Evolutionary conservation across 805 yeast species (phyloP).

Genomic region (Lachancea dasiensis): DNA sequence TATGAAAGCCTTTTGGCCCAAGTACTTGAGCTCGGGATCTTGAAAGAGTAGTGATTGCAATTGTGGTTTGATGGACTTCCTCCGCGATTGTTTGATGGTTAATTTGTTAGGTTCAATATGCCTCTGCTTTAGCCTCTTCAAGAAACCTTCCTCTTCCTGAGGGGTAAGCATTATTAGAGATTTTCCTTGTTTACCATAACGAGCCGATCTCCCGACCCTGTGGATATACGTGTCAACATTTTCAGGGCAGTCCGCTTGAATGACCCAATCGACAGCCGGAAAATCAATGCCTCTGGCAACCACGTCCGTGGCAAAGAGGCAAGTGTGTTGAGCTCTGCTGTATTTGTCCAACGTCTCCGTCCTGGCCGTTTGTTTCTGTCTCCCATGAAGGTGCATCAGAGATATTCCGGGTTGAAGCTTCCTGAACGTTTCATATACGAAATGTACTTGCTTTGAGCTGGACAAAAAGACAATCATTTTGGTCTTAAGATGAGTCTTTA

Average conservation of each 20-base stretch:
- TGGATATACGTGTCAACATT: slow-evolving; percentile 86
- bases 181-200: slow-evolving; percentile 80
- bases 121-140: slow-evolving; percentile 53
- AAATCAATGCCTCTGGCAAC: slow-evolving; percentile 91
- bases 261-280: slow-evolving; percentile 93
- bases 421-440: slow-evolving; percentile 78
- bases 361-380: slow-evolving; percentile 86
- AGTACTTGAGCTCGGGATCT: slow-evolving; percentile 84
- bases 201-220: slow-evolving; percentile 84
- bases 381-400: slow-evolving; percentile 76
- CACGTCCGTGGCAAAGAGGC: slow-evolving; percentile 84
- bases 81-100: slow-evolving; percentile 67
- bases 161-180: slow-evolving; percentile 81
- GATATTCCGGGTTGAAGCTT: slow-evolving; percentile 91
- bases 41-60: slow-evolving; percentile 86
- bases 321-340: slow-evolving; percentile 69
- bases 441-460: slow-evolving; percentile 87
- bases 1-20: slow-evolving; percentile 93
- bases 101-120: slow-evolving; percentile 66
- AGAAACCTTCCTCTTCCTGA: slow-evolving; percentile 71
- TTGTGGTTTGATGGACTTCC: slow-evolving; percentile 70
- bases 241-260: slow-evolving; percentile 88
- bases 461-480: slow-evolving; percentile 81
- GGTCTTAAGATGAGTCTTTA: slow-evolving; percentile 72
- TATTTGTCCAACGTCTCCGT: slow-evolving; percentile 76